These are phyloP conservation scores for Mortierella sp. DNA, from an alignment of 371 early-diverging fungal genomes.

Conservation along the genomic window DNA sequence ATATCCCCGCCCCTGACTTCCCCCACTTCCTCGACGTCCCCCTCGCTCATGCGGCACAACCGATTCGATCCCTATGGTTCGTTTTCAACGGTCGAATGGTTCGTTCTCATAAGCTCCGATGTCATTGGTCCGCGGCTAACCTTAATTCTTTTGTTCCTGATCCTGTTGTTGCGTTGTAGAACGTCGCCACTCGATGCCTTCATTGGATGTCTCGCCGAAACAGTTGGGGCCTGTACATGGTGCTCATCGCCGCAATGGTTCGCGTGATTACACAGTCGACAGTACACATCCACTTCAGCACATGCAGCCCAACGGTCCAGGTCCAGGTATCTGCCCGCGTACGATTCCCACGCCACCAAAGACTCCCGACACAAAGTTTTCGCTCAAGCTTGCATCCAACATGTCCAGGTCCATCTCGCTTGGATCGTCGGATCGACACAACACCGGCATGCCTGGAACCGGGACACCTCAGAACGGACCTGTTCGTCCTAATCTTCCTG, in stretches of 20 bases:
- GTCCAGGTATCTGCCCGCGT: slow-evolving; percentile 27
- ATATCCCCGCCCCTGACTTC: slow-evolving; percentile 37
- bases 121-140: background rate
- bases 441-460: slow-evolving; percentile 11
- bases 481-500: slow-evolving; percentile 35
- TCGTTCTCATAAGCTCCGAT: slow-evolving; percentile 2
- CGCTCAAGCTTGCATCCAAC: slow-evolving; percentile 19
- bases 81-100: slow-evolving; percentile 26
- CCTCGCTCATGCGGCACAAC: slow-evolving; percentile 18
- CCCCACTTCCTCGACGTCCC: slow-evolving; percentile 31
- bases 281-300: slow-evolving; percentile 20
- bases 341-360: slow-evolving; percentile 23
- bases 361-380: slow-evolving; percentile 23
- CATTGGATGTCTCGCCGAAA: no score
- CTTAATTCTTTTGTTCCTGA: slow-evolving; percentile 4
- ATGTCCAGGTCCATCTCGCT: slow-evolving; percentile 48
- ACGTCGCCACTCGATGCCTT: slow-evolving; percentile 50
- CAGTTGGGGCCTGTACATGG: no score
- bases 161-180: slow-evolving; percentile 18
- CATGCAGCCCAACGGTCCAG: slow-evolving; percentile 20
- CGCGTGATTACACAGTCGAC: slow-evolving; percentile 30
- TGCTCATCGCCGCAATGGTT: slow-evolving; percentile 25
- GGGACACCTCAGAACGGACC: slow-evolving; percentile 18
- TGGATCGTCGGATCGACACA: slow-evolving; percentile 19
- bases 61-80: slow-evolving; percentile 51